A percentile compares a stretch with the other conserved stretches of the same genome.
These are phyloP conservation scores for Candida schatavii DNA, from an alignment of 805 yeast species.

Conservation along the genomic window DNA sequence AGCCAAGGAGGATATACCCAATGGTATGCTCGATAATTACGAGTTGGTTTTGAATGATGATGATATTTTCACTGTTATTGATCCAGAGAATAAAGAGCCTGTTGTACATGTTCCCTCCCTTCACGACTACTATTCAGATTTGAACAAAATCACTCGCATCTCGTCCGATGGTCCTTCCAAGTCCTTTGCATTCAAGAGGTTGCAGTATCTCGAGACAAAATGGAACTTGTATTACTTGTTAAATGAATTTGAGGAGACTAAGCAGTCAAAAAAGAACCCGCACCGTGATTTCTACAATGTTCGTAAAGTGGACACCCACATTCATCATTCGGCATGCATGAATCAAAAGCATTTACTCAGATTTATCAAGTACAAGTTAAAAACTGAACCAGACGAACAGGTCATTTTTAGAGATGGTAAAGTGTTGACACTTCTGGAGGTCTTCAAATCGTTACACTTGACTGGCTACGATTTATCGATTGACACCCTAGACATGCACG, in stretches of 20 bases:
- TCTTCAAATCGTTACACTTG: slow-evolving; percentile 83
- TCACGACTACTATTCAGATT: slow-evolving; percentile 80
- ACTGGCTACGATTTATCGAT: slow-evolving; percentile 94
- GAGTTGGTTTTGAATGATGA: slow-evolving; percentile 51
- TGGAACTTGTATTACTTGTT: slow-evolving; percentile 89
- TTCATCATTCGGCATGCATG: slow-evolving; percentile 99
- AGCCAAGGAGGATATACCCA: slow-evolving; percentile 49
- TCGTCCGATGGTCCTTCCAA: slow-evolving; percentile 96
- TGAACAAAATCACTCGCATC: slow-evolving; percentile 67
- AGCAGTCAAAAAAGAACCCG: slow-evolving; percentile 87
- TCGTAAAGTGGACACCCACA: slow-evolving; percentile 96
- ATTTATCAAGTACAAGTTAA: slow-evolving; percentile 90
- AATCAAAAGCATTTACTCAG: slow-evolving; percentile 94
- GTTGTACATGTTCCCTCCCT: slow-evolving; percentile 73
- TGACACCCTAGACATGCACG: slow-evolving; percentile 98
- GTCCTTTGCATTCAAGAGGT: slow-evolving; percentile 90
- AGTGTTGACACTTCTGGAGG: slow-evolving; percentile 81
- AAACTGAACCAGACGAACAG: slow-evolving; percentile 79
- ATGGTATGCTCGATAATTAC: slow-evolving; percentile 30
- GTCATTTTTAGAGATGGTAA: slow-evolving; percentile 94
- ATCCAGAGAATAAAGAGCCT: slow-evolving; percentile 26
- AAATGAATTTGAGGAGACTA: slow-evolving; percentile 90
- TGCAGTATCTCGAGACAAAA: slow-evolving; percentile 92
- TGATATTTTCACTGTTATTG: slow-evolving; percentile 68
- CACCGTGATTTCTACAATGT: slow-evolving; percentile 97